Base-by-base conservation (phyloP, 495 filamentous ascomycete genomes). In the Cetradonia linearis region DNA sequence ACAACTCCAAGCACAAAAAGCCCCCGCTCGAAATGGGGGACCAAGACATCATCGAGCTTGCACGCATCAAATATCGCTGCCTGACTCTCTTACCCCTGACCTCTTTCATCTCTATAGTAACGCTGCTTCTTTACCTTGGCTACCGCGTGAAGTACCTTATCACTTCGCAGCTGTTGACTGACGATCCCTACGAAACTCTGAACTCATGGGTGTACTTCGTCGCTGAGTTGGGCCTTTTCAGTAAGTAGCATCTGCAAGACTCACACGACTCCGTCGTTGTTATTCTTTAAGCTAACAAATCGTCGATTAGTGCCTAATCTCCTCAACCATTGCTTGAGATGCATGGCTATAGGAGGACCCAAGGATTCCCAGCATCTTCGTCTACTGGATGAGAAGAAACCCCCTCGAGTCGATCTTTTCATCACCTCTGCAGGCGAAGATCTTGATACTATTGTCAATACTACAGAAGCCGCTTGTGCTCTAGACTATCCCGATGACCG, bases 371-470 rank as follows among this genome's bases (percentile, higher is more conserved):
- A 37, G 30, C 58, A 40, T 37, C 58, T 60, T 28, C 47, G 58
- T 2, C 49, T 60, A 14, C 30, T 44, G 48, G 58, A 54, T 28
- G 16, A 53, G 38, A 31, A 60, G 13, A 25, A 60, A n/a, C 10
- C 50, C 3, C 58, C 58, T 36, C 49, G 31, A 30, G 73, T 82
- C 36, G 79, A 82, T 53, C 70, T 79, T 1, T 71, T 81, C 27
- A 70, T 81, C 46, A 74, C 78, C 3, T 79, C 73, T 60, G 78
- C 75, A 57, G 71, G 73, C 31, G 80, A 82, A 61, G 74, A 76
- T 0, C 67, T 80, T 20, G 80, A 78, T 14, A 67, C 82, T 2
- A 71, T 82, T 16, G 58, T 80, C 0, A 77, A 82, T 63, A 83
- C 80, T 1, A 69, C 74, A 5, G 68, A 73, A 42, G 80, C 76